phyloP scores from a whole-genome alignment of 495 filamentous ascomycete species.

The Apiosordaria backusii region DNA sequence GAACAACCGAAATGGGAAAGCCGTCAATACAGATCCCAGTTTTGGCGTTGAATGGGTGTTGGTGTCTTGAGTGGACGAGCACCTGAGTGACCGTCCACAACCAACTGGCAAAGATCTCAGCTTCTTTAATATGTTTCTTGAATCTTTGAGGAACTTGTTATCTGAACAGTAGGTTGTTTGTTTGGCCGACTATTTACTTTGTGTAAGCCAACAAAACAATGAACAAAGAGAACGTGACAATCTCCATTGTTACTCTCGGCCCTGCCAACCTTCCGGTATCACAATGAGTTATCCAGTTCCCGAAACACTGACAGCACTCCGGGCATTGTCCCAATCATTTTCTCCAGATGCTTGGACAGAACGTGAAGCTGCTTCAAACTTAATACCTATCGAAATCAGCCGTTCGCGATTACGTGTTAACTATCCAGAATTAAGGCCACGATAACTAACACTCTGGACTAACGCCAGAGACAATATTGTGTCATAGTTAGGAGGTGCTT shows the following conservation, averaged over 20 bases:
- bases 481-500: neutral
- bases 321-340: neutral
- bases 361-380: neutral
- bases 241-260: neutral
- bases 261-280: neutral
- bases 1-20: neutral
- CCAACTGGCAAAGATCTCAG: neutral
- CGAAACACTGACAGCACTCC: neutral
- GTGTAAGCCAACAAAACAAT: neutral
- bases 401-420: neutral
- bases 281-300: neutral
- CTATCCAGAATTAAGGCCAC: no score
- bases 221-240: neutral
- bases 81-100: neutral
- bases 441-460: neutral
- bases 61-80: neutral
- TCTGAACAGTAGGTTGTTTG: neutral
- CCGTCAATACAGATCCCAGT: neutral
- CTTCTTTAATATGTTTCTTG: neutral
- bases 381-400: neutral
- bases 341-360: neutral
- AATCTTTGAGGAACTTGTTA: neutral
- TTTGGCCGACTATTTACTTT: no score
- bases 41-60: neutral
- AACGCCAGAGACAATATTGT: neutral